A percentile compares a stretch with the other conserved stretches of the same genome.
Conservation (phyloP, 2,329 filamentous ascomycete genomes). For the Paecilomyces niveus region DNA sequence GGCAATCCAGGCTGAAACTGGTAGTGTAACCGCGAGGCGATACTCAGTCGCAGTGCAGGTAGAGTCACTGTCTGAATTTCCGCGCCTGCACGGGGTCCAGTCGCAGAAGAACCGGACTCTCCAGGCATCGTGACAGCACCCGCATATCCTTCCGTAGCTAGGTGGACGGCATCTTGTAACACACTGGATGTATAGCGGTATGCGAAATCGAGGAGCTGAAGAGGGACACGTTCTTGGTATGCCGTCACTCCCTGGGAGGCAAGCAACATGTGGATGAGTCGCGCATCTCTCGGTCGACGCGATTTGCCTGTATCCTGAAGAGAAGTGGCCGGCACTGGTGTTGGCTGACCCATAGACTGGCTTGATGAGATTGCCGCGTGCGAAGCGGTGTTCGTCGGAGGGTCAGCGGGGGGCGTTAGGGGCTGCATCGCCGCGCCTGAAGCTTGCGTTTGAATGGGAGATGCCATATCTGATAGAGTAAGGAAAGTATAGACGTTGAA, state of each 20-base stretch:
- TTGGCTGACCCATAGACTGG: conserved; percentile 19
- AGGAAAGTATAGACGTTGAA: not conserved
- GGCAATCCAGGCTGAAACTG: conserved; percentile 54
- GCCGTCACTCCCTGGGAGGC: conserved; percentile 42
- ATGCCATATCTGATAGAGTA: conserved; percentile 20
- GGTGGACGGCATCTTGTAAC: conserved; percentile 46
- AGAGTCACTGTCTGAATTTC: conserved; percentile 50
- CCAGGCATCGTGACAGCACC: conserved; percentile 24
- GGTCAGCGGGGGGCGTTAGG: conserved; percentile 38
- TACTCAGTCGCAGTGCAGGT: conserved; percentile 53
- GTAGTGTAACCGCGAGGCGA: conserved; percentile 52
- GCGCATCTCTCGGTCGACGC: conserved; percentile 42
- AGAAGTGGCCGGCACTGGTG: conserved; percentile 36
- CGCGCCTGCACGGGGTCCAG: conserved; percentile 26
- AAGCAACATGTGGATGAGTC: conserved; percentile 45
- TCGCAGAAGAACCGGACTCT: conserved; percentile 19
- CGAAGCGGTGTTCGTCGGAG: conserved; percentile 16
- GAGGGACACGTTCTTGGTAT: conserved; percentile 47
- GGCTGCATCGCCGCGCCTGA: conserved; percentile 28
- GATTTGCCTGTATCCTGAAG: conserved; percentile 41
- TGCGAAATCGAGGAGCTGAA: conserved; percentile 47
- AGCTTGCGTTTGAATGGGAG: conserved; percentile 25
- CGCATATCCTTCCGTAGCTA: conserved; percentile 44
- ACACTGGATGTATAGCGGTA: conserved; percentile 49
- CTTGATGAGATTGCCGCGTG: conserved; percentile 11